Evolutionary conservation across 805 yeast genomes (phyloP), one percentile per base, ranked within the genome.

Genomic region (Schwanniomyces yamadae): DNA sequence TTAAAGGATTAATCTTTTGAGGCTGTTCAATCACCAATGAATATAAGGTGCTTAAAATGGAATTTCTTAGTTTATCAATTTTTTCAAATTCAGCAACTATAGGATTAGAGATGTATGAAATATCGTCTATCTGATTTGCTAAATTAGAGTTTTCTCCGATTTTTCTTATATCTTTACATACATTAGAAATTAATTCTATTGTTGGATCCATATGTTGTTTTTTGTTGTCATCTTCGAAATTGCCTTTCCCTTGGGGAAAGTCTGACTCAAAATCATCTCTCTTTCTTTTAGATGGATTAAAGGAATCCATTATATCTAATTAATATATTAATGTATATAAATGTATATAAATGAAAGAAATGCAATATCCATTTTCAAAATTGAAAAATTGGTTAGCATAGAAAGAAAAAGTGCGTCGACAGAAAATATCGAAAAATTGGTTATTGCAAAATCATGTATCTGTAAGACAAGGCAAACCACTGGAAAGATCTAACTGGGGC

Each of bases 11-110:
- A 40, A 83, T 75, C 56, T 90, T 93, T 44, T 90, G 95, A 0
- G 99, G 98, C 59, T 91, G 96, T 59, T 93, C 98, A 19, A 76
- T 61, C 8, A 83, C 70, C 28, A 85, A 74, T 2, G 95, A 86
- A 36, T 74, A 73, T 17, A 89, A 53, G 2, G 86, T 84, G 32
- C 73, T 69, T 40, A 86, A 61, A 14, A 86, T 63, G 3, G 82
- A 77, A 22, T 61, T 63, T 40, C 86, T 69, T 43, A 82, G 75
- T 34, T 70, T 70, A 40, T 76, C 80, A 37, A 81, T 81, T 43
- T 69, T 73, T 45, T 77, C 85, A 50, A 80, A 77, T 48, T 80
- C 85, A 23, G 76, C 77, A 26, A 75, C 77, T 27, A 83, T 78
- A 1, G 86, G 84, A 36, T 73, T 77, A 23, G 83, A 72, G 48